Conservation (phyloP, 176 grass and related monocot species). For the Oryza meridionalis region DNA sequence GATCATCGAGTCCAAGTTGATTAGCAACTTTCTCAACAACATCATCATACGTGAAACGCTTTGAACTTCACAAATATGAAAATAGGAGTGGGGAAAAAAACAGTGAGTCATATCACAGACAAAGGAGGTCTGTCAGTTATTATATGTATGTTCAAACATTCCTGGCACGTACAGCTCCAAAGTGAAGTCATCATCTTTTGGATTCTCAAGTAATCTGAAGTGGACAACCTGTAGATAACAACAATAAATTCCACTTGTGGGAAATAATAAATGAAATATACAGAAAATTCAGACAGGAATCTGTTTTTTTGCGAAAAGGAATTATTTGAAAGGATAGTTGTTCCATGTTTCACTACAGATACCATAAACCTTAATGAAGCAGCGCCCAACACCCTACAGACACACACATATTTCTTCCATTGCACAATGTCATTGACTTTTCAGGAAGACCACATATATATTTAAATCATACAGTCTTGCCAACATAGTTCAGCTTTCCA, state of each 20-base stretch:
- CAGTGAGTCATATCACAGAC: neutral
- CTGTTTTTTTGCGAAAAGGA: neutral
- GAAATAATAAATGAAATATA: neutral
- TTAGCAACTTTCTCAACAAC: conserved; percentile 75
- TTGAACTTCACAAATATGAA: conserved; percentile 54
- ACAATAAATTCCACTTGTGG: neutral
- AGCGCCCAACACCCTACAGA: conserved; percentile 22
- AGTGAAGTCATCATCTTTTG: conserved; percentile 69
- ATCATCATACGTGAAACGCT: conserved; percentile 78
- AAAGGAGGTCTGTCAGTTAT: conserved; percentile 1
- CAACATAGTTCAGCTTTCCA: neutral
- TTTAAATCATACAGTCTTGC: neutral
- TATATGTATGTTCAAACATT: conserved; percentile 21
- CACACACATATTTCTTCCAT: conserved; percentile 13
- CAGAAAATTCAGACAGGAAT: conserved; percentile 1
- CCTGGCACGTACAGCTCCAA: conserved; percentile 67
- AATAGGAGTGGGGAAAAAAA: neutral
- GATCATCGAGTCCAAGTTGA: conserved; percentile 65
- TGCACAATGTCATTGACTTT: conserved; percentile 11
- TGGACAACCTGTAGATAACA: conserved; percentile 57
- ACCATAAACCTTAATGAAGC: neutral
- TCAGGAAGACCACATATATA: neutral
- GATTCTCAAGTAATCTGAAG: conserved; percentile 70
- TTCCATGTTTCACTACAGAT: neutral
- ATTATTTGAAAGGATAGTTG: neutral